Evolutionary conservation across 2,329 filamentous ascomycete genomes (phyloP).

Genomic region (Colletotrichum sansevieriae): DNA sequence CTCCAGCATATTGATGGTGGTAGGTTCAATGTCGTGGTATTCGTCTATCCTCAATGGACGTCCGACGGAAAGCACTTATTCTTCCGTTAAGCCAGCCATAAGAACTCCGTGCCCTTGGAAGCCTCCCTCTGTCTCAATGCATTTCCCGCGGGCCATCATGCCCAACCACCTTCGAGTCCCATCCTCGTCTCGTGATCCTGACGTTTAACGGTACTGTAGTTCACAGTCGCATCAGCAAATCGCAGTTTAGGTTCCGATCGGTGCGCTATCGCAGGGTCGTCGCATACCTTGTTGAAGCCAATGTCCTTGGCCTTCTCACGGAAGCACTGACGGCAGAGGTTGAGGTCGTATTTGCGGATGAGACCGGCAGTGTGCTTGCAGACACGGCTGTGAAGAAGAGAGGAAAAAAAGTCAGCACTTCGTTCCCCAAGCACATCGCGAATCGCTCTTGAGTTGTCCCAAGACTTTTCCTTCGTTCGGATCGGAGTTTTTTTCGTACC

Average conservation of each 20-base stretch:
- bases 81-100: constrained; percentile 58
- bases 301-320: constrained; percentile 80
- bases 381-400: constrained; percentile 64
- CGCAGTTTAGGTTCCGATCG: constrained; percentile 34
- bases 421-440: background rate
- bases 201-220: constrained; percentile 55
- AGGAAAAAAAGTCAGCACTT: constrained; percentile 49
- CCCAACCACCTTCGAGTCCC: constrained; percentile 40
- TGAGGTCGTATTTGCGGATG: constrained; percentile 99
- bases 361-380: constrained; percentile 97
- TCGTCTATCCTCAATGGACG: constrained; percentile 59
- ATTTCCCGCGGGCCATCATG: constrained; percentile 52
- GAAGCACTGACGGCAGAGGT: constrained; percentile 87
- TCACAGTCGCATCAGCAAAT: constrained; percentile 36
- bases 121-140: constrained; percentile 57
- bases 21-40: constrained; percentile 56
- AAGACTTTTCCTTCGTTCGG: background rate
- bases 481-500: constrained; percentile 73
- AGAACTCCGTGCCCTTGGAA: constrained; percentile 58
- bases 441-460: constrained; percentile 19
- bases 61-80: constrained; percentile 56
- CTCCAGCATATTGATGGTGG: constrained; percentile 26
- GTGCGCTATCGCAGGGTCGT: constrained; percentile 43
- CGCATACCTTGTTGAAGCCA: constrained; percentile 76
- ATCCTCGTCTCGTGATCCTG: constrained; percentile 38